Base-by-base conservation (phyloP, 805 yeast species). In the Suhomyces sp. region DNA sequence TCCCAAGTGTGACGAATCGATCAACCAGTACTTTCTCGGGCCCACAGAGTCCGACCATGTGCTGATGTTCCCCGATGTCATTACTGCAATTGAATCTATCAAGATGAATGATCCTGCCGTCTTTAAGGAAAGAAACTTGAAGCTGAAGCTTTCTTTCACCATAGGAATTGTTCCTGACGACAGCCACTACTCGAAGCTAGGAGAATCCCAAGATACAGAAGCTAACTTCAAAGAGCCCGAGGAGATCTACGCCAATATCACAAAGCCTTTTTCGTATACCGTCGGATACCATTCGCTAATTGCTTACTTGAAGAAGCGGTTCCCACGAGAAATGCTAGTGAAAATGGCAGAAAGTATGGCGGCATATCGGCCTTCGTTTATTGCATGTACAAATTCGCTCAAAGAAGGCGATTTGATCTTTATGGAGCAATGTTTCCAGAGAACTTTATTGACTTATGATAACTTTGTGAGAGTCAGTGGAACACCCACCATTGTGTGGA, bases 351-450 rank as follows among this genome's bases (percentile, higher is more conserved):
- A 86, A 63, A 83, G 89, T 7, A 87, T 93, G 86, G 94, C 97
- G 0, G 87, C 87, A 45, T 91, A 91, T 63, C 74, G 98, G 58
- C 97, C 98, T 2, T 85, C 92, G 10, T 93, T 93, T 66, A 90
- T 92, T 61, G 97, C 97, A 3, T 88, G 96, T 61, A 89, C 96
- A 40, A 88, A 89, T 62, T 85, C 94, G 5, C 71, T 93, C 36
- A 89, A 92, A 53, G 96, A 90, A 60, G 96, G 89, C 42, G 99
- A 93, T 67, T 77, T 92, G 69, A 88, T 93, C 2, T 93, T 93
- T 64, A 90, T 94, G 87, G 99, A 93, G 66, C 96, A 93, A 72
- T 89, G 97, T 61, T 93, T 92, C 72, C 98, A 93, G 69, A 75
- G 99, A 45, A 91, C 98, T 0, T 73, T 93, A 36, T 72, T 93